Base-by-base conservation (phyloP, 2,329 filamentous ascomycete genomes). In the Didymella lethalis region DNA sequence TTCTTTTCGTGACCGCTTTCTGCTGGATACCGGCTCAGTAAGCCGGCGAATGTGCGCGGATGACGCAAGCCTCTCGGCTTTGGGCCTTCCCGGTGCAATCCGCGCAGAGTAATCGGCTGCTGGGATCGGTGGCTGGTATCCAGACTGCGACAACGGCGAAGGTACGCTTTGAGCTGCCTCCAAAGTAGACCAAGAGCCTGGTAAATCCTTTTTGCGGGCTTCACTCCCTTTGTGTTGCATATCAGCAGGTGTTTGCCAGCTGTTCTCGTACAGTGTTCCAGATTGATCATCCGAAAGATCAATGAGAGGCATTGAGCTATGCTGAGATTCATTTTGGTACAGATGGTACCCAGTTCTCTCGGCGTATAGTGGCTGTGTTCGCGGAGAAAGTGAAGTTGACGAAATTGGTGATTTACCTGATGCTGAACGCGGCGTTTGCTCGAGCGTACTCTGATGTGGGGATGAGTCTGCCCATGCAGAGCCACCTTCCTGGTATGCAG, bases 1-100 rank as follows among this genome's bases (percentile, higher is more conserved):
- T 76, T 97, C 93, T 16, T 83, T 82, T 4, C 84, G 90, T 2
- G 91, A 84, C 14, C 90, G 81, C 56, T 84, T 81, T 52, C 90
- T 84, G 10, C 80, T 83, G 25, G 86, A 87, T 3, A 76, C 61
- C 2, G 85, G 85, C 62, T 82, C 81, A 44, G 73, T 77, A 34
- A 82, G 70, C 43, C 72, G 65, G 40, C 71, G 75, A 29, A 75
- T 69, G 32, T 73, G 70, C 32, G 70, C 59, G 32, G 63, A 61
- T 6, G 68, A 56, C 23, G 59, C 54, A 6, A 48, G 52, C 10
- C 38, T 59, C 16, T 50, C 46, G 40, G 45, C 31, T 11, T 25
- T 38, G 26, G 46, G 12, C 14, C 26, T 44, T n/a, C 59, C 51
- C 16, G 61, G 36, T 34, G 44, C 29, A 31, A 57, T 25, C 26